Percentiles rank a stretch among this genome's conserved stretches.
phyloP scores from a whole-genome alignment of 495 filamentous ascomycete genomes.

The Elaphomyces granulatus region DNA sequence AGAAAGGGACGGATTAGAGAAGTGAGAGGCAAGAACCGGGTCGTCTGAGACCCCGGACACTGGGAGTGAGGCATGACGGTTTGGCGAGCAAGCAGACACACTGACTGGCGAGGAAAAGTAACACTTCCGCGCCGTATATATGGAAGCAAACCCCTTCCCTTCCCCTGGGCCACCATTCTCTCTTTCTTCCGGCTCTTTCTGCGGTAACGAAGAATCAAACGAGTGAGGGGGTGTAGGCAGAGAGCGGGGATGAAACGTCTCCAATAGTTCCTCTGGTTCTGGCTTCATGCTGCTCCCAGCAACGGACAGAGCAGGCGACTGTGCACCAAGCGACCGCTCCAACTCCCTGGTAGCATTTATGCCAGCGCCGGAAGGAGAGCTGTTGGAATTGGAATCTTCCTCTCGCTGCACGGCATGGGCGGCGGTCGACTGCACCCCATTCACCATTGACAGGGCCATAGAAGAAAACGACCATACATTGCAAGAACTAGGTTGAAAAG shows the following conservation, averaged over 20 bases:
- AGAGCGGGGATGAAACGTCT: conserved; percentile 17
- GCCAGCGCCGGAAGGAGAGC: conserved; percentile 19
- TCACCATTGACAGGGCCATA: conserved; percentile 27
- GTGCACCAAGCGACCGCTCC: conserved; percentile 21
- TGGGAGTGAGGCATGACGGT: conserved; percentile 41
- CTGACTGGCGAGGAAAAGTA: conserved; percentile 24
- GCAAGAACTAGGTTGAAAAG: conserved; percentile 37
- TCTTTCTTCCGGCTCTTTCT: conserved; percentile 28
- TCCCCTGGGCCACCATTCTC: conserved; percentile 20
- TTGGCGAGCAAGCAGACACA: conserved; percentile 26
- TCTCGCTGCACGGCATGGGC: conserved; percentile 6
- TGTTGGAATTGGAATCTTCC: conserved; percentile 11
- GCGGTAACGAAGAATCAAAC: conserved; percentile 28
- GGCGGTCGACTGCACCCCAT: conserved; percentile 17
- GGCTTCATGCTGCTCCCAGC: conserved; percentile 5
- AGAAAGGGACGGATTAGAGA: conserved; percentile 57
- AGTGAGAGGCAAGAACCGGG: conserved; percentile 54
- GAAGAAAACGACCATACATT: conserved; percentile 29
- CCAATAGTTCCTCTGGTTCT: conserved; percentile 13
- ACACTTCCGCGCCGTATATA: conserved; percentile 29
- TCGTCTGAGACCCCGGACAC: conserved; percentile 52
- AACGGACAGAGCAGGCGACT: conserved; percentile 9
- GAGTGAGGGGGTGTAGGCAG: conserved; percentile 31
- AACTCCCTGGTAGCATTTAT: conserved; percentile 30
- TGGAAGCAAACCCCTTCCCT: conserved; percentile 24